Base-by-base conservation (phyloP, 2,329 filamentous ascomycete genomes). In the Aspergillaceae sp. region DNA sequence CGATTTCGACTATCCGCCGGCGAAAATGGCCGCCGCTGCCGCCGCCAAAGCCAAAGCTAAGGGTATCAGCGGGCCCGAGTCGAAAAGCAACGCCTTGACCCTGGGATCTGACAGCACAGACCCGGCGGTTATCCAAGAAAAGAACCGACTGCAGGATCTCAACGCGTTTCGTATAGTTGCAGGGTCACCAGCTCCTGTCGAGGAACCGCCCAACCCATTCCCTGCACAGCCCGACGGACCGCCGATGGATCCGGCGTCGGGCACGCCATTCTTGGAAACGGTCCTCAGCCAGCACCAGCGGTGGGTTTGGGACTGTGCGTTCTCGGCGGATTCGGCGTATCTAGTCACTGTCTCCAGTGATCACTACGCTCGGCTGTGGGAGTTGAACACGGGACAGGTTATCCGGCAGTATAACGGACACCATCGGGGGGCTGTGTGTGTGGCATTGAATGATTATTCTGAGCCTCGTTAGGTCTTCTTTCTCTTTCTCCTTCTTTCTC, bases 231-330 rank as follows among this genome's bases (percentile, higher is more conserved):
- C 63, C 1, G 67, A 65, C 45, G 66, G 64, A 2, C 66, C 66
- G 9, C 68, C 66, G 37, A 68, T 70, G 55, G 60, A 70, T 52
- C 59, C 67, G 42, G 55, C 65, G 62, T 59, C 69, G 62, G 6
- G 79, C 75, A 65, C 83, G 75, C 37, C 92, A 56, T 85, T 84
- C 7, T 78, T 94, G 19, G 87, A 95, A 67, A 89, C 88, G 2
- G 94, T 88, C 1, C 78, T 96, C 1, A 86, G 86, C 26, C 87
- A 86, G 45, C 90, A 96, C 68, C 90, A 96, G 70, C 83, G 90
- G 45, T 96, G 90, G 90, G 90, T 96, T 1, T 96, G 90, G 90
- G 90, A 96, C 66, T 96, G 90, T 60, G 90, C 90, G 1, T 96
- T 96, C 69, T 91, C 86, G 51, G 90, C 90, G 28, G 90, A 96